These are phyloP conservation scores for Diaporthe citriasiana DNA, from an alignment of 2,329 filamentous ascomycete genomes.

Conservation along the genomic window DNA sequence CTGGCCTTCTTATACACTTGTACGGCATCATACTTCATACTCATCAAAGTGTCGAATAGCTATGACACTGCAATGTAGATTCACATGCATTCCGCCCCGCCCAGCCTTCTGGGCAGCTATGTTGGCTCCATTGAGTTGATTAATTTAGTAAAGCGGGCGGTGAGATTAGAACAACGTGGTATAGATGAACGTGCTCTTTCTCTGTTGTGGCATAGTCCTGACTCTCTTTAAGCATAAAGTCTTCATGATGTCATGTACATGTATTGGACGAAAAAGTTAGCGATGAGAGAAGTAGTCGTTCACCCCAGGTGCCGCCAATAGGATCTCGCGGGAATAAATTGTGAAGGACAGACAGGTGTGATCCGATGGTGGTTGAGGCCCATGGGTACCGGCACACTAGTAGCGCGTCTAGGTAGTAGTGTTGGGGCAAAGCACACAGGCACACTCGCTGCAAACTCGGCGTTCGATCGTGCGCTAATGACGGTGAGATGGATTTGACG, in stretches of 20 bases:
- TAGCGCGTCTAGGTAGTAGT: too few species aligned
- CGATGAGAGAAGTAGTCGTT: neutral
- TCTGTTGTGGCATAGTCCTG: slow-evolving; percentile 14
- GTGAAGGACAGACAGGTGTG: neutral
- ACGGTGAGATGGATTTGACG: slow-evolving; percentile 12
- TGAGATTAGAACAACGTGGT: slow-evolving; percentile 10
- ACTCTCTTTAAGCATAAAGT: slow-evolving; percentile 16
- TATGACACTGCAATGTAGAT: slow-evolving; percentile 16
- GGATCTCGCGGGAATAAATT: slow-evolving; percentile 1
- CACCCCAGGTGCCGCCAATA: slow-evolving; percentile 4
- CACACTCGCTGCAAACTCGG: slow-evolving; percentile 22
- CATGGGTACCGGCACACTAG: neutral
- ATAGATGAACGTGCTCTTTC: neutral
- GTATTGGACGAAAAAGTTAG: slow-evolving; percentile 10
- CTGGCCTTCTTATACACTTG: slow-evolving; percentile 14
- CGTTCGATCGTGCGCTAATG: slow-evolving; percentile 15
- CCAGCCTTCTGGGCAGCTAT: slow-evolving; percentile 3
- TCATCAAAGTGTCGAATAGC: neutral
- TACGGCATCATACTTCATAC: neutral
- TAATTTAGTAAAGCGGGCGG: slow-evolving; percentile 18
- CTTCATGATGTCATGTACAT: slow-evolving; percentile 16
- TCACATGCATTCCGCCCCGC: slow-evolving; percentile 19
- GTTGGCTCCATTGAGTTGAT: slow-evolving; percentile 25
- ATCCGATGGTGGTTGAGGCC: neutral
- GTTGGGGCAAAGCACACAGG: neutral